Percentiles rank a stretch among this genome's conserved stretches.
Conservation (phyloP, 2,329 filamentous ascomycete species). For the Fusarium chuoi region DNA sequence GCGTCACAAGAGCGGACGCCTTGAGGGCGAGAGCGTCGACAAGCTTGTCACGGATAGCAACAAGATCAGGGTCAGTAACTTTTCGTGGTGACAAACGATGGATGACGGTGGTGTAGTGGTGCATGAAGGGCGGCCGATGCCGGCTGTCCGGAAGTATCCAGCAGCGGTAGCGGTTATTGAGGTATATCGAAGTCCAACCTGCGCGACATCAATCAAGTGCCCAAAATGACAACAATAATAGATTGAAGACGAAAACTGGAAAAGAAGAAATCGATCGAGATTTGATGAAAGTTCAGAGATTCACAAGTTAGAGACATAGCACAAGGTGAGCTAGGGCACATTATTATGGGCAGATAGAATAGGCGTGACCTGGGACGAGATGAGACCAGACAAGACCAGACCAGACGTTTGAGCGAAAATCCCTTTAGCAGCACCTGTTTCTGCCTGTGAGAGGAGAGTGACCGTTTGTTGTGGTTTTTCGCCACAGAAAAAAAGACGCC, state of each 20-base stretch:
- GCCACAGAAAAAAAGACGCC: constrained; percentile 26
- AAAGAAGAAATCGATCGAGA: not conserved
- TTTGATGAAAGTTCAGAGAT: constrained; percentile 14
- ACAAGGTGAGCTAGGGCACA: constrained; percentile 24
- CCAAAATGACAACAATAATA: constrained; percentile 10
- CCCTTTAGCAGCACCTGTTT: constrained; percentile 12
- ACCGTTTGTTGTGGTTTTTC: constrained; percentile 9
- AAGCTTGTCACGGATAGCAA: constrained; percentile 22
- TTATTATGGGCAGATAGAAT: constrained; percentile 34
- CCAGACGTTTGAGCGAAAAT: constrained; percentile 17
- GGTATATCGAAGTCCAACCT: not conserved
- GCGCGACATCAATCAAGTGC: constrained; percentile 23
- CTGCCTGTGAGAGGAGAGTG: not conserved
- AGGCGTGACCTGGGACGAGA: constrained; percentile 17
- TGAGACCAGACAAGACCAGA: not conserved
- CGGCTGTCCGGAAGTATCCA: not conserved
- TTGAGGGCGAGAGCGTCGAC: constrained; percentile 26
- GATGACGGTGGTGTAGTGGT: constrained; percentile 8
- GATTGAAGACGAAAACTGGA: not conserved
- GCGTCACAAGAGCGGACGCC: constrained; percentile 28
- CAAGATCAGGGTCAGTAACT: constrained; percentile 30
- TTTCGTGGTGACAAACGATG: constrained; percentile 16
- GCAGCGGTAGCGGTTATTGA: not conserved
- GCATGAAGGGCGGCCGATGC: constrained; percentile 31
- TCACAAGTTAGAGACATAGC: constrained; percentile 20